Conservation (phyloP, 2,329 filamentous ascomycete genomes). For the Talaromyces islandicus region DNA sequence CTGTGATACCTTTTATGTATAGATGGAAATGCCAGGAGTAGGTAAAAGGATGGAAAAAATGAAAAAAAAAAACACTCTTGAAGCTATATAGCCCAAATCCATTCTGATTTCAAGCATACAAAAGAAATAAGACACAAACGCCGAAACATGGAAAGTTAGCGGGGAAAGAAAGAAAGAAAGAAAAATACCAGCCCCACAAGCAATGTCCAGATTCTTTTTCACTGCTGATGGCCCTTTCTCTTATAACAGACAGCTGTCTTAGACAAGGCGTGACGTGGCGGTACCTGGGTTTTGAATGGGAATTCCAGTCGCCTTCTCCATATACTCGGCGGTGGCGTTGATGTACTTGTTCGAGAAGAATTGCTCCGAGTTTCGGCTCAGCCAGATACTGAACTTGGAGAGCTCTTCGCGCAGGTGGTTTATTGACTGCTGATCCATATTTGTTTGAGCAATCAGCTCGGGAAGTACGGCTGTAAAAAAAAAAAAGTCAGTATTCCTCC, state of each 20-base stretch:
- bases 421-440: conserved; percentile 92
- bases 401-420: conserved; percentile 85
- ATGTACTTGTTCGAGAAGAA: conserved; percentile 60
- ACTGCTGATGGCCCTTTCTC: background rate
- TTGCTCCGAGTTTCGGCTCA: conserved; percentile 66
- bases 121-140: background rate
- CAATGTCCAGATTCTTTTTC: background rate
- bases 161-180: background rate
- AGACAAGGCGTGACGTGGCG: conserved; percentile 26
- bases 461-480: conserved; percentile 41
- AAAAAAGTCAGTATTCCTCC: conserved; percentile 50
- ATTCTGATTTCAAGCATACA: background rate
- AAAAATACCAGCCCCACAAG: background rate
- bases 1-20: background rate
- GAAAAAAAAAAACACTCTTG: background rate
- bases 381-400: conserved; percentile 76
- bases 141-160: background rate
- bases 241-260: background rate
- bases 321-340: conserved; percentile 34
- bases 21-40: background rate
- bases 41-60: background rate
- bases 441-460: conserved; percentile 91
- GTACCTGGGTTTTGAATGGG: conserved; percentile 24
- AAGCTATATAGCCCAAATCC: background rate
- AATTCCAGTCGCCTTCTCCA: conserved; percentile 28